A percentile compares a stretch with the other conserved stretches of the same genome.
Conservation (phyloP, 202 grass and related monocot genomes). For the Bolboschoenoplectus hybrid region DNA sequence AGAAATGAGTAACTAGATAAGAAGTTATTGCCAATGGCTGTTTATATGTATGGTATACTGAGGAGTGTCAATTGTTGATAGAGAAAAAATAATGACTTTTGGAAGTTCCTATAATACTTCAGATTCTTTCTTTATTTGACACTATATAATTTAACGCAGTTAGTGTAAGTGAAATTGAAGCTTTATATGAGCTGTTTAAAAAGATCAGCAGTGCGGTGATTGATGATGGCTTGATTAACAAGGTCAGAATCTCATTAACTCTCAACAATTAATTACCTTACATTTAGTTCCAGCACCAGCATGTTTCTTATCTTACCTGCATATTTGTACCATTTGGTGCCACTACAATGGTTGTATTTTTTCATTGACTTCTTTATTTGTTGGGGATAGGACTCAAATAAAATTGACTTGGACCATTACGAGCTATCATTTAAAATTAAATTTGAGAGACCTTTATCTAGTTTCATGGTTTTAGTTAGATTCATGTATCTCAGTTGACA, state of each 20-base stretch:
- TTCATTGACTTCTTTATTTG: background rate
- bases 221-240: constrained; percentile 81
- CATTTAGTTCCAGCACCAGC: background rate
- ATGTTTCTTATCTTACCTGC: background rate
- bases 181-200: constrained; percentile 82
- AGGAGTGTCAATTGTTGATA: constrained; percentile 6
- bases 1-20: background rate
- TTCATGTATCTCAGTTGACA: constrained; percentile 4
- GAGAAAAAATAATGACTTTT: background rate
- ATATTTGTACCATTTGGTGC: background rate
- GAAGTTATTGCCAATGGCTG: background rate
- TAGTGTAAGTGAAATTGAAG: constrained; percentile 83
- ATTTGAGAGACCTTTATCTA: constrained; percentile 18
- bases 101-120: background rate
- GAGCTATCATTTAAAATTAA: background rate
- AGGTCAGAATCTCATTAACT: constrained; percentile 43
- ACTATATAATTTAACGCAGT: constrained; percentile 43
- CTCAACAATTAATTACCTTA: background rate
- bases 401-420: background rate
- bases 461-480: background rate
- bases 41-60: background rate
- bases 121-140: constrained; percentile 15
- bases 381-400: background rate
- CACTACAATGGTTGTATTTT: background rate
- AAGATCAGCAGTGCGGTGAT: constrained; percentile 88